These are phyloP conservation scores for Quercus dentata DNA, from an alignment of 306 rosid species.

Conservation along the genomic window DNA sequence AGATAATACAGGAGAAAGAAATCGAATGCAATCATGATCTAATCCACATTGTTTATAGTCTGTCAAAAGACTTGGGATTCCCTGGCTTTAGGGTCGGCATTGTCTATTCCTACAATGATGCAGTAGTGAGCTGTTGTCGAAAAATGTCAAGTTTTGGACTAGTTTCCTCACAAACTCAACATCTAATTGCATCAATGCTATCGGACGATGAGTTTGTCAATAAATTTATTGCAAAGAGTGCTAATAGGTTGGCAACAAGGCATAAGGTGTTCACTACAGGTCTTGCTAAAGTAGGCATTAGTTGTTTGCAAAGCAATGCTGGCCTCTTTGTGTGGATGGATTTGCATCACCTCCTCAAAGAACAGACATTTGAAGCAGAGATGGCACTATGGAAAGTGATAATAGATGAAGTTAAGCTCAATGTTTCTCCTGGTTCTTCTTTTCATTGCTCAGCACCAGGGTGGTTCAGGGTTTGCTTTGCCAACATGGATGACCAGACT, in stretches of 20 bases:
- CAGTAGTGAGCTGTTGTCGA: slow-evolving; percentile 46
- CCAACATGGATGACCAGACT: slow-evolving; percentile 74
- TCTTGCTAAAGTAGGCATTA: slow-evolving; percentile 46
- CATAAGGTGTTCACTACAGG: slow-evolving; percentile 35
- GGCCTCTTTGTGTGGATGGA: slow-evolving; percentile 90
- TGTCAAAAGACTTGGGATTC: slow-evolving; percentile 82
- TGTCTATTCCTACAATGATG: slow-evolving; percentile 74
- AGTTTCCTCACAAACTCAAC: slow-evolving; percentile 74
- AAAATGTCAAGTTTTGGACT: slow-evolving; percentile 88
- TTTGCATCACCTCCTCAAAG: slow-evolving; percentile 48
- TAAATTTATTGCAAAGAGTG: slow-evolving; percentile 40
- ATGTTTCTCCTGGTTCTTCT: slow-evolving; percentile 78
- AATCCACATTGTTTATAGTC: slow-evolving; percentile 80
- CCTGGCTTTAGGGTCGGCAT: slow-evolving; percentile 84
- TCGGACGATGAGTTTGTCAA: slow-evolving; percentile 57
- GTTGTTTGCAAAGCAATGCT: slow-evolving; percentile 55
- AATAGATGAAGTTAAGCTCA: slow-evolving; percentile 63
- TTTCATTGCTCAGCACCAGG: slow-evolving; percentile 78
- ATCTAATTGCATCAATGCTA: slow-evolving; percentile 59
- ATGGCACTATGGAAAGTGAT: slow-evolving; percentile 59
- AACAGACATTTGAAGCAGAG: slow-evolving; percentile 49
- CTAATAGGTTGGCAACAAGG: slow-evolving; percentile 33
- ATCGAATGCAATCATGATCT: slow-evolving; percentile 52
- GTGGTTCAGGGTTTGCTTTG: slow-evolving; percentile 82
- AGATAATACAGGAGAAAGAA: slow-evolving; percentile 57